Base-by-base conservation (phyloP, 1,284 basidiomycete species). In the Melampsora americana region DNA sequence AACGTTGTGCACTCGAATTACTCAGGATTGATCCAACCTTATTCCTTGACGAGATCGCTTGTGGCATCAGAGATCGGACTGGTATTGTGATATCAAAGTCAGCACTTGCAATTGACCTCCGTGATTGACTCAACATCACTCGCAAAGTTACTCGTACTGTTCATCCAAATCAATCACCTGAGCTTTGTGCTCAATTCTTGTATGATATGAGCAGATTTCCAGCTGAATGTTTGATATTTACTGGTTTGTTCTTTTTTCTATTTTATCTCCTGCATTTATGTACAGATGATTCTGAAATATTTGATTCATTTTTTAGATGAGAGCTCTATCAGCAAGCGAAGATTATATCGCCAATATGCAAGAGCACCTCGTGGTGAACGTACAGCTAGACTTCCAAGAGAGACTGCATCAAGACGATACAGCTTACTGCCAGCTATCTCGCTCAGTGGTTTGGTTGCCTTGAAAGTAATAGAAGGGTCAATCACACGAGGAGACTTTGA, bases 131-230 rank as follows among this genome's bases (percentile, higher is more conserved):
- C 30, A 30, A 48, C 12, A 16, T 39, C 5, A 66, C 65, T 30
- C 39, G 4, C 39, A 66, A 66, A 30, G 65, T 66, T 48, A 14
- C 65, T 11, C 42, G 65, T 7, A 32, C 32, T 26, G 65, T 66
- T 20, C 39, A 66, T 26, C 65, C 42, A 6, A 16, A 7, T 4
- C 65, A 66, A 39, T 66, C 35, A 9, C 35, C 35, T 35, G 35
- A 35, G 35, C 35, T 35, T 35, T 9, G 35, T 9, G 35, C 35
- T 35, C 35, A 35, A 35, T 35, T 35, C 35, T 35, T 35, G 35
- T 35, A 35, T 35, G 35, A 35, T 35, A 35, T 35, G 35, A 35
- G 35, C 9, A 35, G 35, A 35, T 4, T 35, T 35, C 35, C 35
- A 35, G 35, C 35, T 4, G 35, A 35, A 9, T 35, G 35, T 35